Conservation (phyloP, 2,329 filamentous ascomycete species). For the Colletotrichum brevisporum region DNA sequence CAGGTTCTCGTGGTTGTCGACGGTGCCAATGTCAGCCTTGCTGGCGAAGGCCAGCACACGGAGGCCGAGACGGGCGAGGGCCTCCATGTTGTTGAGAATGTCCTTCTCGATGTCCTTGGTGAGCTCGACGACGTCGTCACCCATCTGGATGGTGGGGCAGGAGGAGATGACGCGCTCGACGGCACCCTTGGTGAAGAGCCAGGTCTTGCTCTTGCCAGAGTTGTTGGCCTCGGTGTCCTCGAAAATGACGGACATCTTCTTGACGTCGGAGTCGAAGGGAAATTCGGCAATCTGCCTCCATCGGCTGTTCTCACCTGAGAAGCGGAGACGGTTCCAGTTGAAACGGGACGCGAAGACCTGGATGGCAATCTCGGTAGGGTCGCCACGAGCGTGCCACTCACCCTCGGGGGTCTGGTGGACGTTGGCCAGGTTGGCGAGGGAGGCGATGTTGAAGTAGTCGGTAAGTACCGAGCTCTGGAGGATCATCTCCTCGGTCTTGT, state of each 20-base stretch:
- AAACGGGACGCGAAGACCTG: conserved; percentile 82
- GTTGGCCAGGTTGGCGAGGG: conserved; percentile 75
- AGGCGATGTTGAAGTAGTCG: conserved; percentile 73
- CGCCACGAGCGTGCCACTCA: conserved; percentile 75
- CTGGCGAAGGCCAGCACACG: conserved; percentile 78
- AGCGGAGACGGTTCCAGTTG: conserved; percentile 69
- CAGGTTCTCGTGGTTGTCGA: conserved; percentile 56
- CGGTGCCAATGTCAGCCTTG: conserved; percentile 54
- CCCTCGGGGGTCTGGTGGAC: conserved; percentile 67
- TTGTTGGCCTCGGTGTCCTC: conserved; percentile 52
- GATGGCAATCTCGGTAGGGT: conserved; percentile 81
- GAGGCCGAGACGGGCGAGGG: conserved; percentile 75
- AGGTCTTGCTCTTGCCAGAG: conserved; percentile 49
- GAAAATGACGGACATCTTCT: conserved; percentile 83
- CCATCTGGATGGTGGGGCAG: conserved; percentile 67
- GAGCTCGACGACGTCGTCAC: conserved; percentile 60
- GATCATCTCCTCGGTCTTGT: conserved; percentile 50
- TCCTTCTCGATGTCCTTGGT: conserved; percentile 67
- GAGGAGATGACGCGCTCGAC: conserved; percentile 78
- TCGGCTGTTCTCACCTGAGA: conserved; percentile 63
- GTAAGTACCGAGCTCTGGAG: conserved; percentile 57
- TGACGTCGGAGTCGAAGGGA: conserved; percentile 81
- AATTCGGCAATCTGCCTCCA: conserved; percentile 77
- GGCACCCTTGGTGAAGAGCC: conserved; percentile 75
- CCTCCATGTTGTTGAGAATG: conserved; percentile 78